Percentiles rank a stretch among this genome's conserved stretches.
Conservation (phyloP, 1,139 yeast genomes). For the Scheffersomyces lignicola region DNA sequence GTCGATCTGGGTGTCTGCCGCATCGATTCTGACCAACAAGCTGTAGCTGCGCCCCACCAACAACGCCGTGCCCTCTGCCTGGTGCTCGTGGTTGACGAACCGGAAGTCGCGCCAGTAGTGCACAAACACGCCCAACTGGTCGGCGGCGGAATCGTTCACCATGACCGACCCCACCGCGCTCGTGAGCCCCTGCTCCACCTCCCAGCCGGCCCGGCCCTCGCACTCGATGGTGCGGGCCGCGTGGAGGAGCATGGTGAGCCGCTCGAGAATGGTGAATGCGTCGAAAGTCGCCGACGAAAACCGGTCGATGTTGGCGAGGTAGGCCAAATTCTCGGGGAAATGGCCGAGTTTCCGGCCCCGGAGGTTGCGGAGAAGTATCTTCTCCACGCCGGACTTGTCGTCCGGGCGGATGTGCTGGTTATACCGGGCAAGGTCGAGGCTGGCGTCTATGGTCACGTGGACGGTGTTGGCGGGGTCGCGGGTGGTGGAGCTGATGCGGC, state of each 20-base stretch:
- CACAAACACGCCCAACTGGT: slow-evolving; percentile 34
- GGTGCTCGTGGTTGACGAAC: slow-evolving; percentile 25
- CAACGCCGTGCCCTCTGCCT: slow-evolving; percentile 5
- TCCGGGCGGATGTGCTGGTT: slow-evolving; percentile 4
- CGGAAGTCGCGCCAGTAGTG: slow-evolving; percentile 41
- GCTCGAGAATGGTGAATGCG: slow-evolving; percentile 24
- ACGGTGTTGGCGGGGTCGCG: slow-evolving; percentile 8
- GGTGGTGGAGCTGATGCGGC: slow-evolving; percentile 1
- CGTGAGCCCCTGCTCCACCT: slow-evolving; percentile 21
- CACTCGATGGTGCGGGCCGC: slow-evolving; percentile 12
- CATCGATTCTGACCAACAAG: slow-evolving; percentile 1
- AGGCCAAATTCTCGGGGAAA: slow-evolving; percentile 39
- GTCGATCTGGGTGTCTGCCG: neutral
- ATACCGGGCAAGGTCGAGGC: slow-evolving; percentile 7
- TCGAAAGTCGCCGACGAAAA: slow-evolving; percentile 5
- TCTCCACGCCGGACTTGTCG: slow-evolving; percentile 22
- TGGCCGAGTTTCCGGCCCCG: slow-evolving; percentile 21
- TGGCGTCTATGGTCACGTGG: slow-evolving; percentile 9
- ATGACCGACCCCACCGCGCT: slow-evolving; percentile 29
- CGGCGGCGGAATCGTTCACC: slow-evolving; percentile 22
- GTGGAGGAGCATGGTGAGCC: slow-evolving; percentile 26
- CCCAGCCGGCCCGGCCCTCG: slow-evolving; percentile 18
- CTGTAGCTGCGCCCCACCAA: slow-evolving; percentile 16
- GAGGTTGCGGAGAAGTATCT: slow-evolving; percentile 30
- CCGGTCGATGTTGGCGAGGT: slow-evolving; percentile 38